Evolutionary conservation across 2,329 filamentous ascomycete species (phyloP).

Genomic region (Talaromyces sp.): DNA sequence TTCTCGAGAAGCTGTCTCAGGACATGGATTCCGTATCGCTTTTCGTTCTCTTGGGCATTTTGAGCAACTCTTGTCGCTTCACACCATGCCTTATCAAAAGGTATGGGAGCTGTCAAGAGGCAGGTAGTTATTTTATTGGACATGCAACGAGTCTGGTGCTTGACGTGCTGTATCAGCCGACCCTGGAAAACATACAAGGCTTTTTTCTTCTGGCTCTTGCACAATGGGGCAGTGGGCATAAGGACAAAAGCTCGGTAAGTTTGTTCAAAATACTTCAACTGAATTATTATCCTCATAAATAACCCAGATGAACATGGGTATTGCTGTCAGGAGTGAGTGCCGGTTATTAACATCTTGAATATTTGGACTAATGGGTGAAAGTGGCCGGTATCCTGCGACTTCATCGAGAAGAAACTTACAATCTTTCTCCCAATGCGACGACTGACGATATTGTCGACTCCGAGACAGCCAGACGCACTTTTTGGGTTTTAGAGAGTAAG

Average conservation of each 20-base stretch:
- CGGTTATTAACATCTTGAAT: neutral
- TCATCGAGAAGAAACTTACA: conserved; percentile 1
- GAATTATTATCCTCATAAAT: neutral
- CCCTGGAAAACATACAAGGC: neutral
- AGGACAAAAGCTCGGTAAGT: neutral
- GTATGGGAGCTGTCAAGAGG: neutral
- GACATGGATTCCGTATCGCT: neutral
- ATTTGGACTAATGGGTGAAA: neutral
- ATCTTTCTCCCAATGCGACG: neutral
- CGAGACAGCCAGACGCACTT: neutral
- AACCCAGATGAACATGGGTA: neutral
- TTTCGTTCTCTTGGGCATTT: neutral
- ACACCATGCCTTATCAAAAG: neutral
- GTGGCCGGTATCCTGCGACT: neutral
- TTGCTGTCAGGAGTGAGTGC: neutral
- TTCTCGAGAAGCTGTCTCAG: neutral
- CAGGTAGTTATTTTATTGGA: neutral
- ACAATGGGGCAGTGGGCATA: neutral
- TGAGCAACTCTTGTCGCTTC: conserved; percentile 3
- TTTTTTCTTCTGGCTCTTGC: neutral
- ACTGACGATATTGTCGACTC: neutral
- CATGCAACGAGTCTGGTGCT: neutral
- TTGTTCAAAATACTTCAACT: too few species aligned
- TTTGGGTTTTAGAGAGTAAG: neutral
- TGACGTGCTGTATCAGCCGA: neutral